A percentile compares a stretch with the other conserved stretches of the same genome.
Evolutionary conservation across 2,329 filamentous ascomycete species (phyloP).

Genomic region (Chalaropsis ovoidea): DNA sequence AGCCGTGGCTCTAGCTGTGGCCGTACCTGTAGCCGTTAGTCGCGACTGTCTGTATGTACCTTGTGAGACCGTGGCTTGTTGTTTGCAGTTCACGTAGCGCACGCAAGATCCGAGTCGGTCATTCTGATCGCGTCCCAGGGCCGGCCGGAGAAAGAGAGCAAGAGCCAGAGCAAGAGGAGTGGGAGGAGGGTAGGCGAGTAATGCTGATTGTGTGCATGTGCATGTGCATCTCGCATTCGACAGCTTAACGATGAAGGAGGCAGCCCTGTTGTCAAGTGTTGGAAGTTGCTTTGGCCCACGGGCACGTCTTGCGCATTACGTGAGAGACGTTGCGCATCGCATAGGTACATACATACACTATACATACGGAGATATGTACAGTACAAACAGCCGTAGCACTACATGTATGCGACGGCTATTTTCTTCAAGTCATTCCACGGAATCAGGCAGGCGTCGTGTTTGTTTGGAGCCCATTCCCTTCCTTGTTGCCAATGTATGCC

Average conservation of each 20-base stretch:
- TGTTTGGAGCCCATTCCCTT: background rate
- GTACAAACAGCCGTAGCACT: background rate
- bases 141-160: too few species aligned
- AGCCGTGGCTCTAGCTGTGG: too few species aligned
- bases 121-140: background rate
- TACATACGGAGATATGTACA: background rate
- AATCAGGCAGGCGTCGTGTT: background rate
- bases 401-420: background rate
- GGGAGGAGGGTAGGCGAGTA: too few species aligned
- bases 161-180: too few species aligned
- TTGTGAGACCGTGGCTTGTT: background rate
- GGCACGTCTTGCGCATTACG: background rate
- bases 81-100: background rate
- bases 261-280: too few species aligned
- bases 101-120: background rate
- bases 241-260: too few species aligned
- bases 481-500: conserved; percentile 5
- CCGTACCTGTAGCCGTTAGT: too few species aligned
- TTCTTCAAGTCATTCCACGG: background rate
- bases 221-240: too few species aligned
- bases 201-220: too few species aligned
- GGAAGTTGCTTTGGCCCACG: background rate
- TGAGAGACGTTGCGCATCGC: background rate
- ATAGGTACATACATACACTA: background rate
- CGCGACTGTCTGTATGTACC: background rate